Evolutionary conservation across 129 eudicot genomes (phyloP).

Genomic region (Chrysanthemum makinoi): DNA sequence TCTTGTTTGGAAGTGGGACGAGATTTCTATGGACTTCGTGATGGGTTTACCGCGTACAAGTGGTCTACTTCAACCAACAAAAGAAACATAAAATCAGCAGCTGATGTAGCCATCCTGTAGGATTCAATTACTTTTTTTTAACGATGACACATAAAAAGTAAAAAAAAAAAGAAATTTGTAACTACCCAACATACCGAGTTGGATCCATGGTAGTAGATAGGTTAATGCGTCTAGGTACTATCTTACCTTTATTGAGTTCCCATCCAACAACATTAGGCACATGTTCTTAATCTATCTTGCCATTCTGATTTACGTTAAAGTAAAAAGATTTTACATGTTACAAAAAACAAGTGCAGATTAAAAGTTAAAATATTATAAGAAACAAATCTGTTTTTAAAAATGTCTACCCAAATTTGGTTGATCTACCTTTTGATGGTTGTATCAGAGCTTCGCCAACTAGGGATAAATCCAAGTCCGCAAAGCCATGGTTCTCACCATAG

Average conservation of each 20-base stretch:
- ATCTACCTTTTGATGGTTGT: slow-evolving; percentile 74
- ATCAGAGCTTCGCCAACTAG: slow-evolving; percentile 79
- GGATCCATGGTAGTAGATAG: slow-evolving; percentile 97
- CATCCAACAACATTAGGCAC: slow-evolving; percentile 80
- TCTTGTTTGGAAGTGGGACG: no score
- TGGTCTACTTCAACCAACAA: no score
- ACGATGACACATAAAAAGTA: not conserved
- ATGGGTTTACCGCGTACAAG: no score
- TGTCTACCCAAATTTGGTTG: slow-evolving; percentile 31
- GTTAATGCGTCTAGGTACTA: slow-evolving; percentile 48
- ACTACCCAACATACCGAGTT: slow-evolving; percentile 45
- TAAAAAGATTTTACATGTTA: slow-evolving; percentile 9
- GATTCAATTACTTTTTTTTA: slow-evolving; percentile 1
- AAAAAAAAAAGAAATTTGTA: not conserved
- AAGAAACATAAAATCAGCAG: slow-evolving; percentile 52
- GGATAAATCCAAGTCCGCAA: slow-evolving; percentile 70
- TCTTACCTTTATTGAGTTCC: slow-evolving; percentile 58
- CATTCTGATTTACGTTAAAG: slow-evolving; percentile 44
- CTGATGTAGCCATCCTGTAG: slow-evolving; percentile 77
- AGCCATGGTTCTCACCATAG: slow-evolving; percentile 77
- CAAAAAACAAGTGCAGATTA: slow-evolving; percentile 10
- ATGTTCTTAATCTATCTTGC: slow-evolving; percentile 35
- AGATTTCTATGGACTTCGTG: no score
- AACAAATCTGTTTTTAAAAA: slow-evolving; percentile 13
- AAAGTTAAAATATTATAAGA: slow-evolving; percentile 6